Evolutionary conservation across 129 eudicot genomes (phyloP).

Genomic region (Scalesia atractyloides): DNA sequence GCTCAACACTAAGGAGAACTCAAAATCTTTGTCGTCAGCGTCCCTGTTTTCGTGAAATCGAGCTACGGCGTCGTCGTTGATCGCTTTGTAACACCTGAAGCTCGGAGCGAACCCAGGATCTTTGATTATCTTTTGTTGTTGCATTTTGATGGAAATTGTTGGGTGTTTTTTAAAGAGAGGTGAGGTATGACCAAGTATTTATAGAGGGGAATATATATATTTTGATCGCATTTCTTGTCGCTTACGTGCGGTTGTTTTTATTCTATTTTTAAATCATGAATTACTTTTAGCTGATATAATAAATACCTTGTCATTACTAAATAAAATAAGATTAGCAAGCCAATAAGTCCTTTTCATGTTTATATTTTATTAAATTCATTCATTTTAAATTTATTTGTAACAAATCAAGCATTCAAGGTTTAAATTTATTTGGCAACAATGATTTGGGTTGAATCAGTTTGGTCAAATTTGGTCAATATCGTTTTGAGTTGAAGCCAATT

Average conservation of each 20-base stretch:
- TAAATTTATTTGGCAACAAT: no score
- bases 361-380: background rate
- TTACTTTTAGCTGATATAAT: no score
- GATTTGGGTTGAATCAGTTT: no score
- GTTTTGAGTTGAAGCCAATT: no score
- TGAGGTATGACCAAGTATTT: background rate
- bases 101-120: conserved; percentile 39
- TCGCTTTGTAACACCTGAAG: conserved; percentile 47
- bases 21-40: conserved; percentile 37
- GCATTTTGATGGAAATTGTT: background rate
- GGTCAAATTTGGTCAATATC: no score
- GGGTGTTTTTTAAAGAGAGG: background rate
- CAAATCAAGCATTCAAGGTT: no score
- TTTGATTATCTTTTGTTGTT: conserved; percentile 12
- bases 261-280: background rate
- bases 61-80: no score
- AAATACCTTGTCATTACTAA: background rate
- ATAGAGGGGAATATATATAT: conserved; percentile 2
- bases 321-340: background rate
- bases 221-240: no score
- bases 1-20: conserved; percentile 38
- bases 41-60: background rate
- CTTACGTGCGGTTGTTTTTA: background rate
- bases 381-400: conserved; percentile 16
- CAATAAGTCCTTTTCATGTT: background rate